phyloP scores from a whole-genome alignment of 2,329 filamentous ascomycete genomes.

The Teratosphaeria destructans region DNA sequence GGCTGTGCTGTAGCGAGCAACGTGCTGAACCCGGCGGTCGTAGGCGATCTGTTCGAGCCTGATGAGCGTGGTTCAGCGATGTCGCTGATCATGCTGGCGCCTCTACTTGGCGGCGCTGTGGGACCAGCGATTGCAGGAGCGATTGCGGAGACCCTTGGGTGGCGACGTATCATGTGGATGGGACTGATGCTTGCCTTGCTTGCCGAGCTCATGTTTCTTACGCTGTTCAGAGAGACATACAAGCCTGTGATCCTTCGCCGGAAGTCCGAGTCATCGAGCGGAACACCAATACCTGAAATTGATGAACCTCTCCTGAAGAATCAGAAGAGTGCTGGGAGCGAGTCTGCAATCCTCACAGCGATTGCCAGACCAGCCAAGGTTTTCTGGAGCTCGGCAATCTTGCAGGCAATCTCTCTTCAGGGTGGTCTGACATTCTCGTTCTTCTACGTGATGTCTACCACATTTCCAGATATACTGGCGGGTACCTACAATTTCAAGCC shows the following conservation, averaged over 20 bases:
- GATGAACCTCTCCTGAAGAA: constrained; percentile 1
- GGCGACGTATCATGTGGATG: constrained; percentile 45
- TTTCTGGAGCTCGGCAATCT: constrained; percentile 40
- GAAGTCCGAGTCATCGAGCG: constrained; percentile 12
- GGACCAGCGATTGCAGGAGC: constrained; percentile 47
- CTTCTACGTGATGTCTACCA: constrained; percentile 37
- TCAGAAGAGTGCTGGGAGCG: not conserved
- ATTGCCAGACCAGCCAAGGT: constrained; percentile 34
- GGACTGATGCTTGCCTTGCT: constrained; percentile 37
- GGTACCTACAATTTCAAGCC: constrained; percentile 37
- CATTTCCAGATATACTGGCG: constrained; percentile 33
- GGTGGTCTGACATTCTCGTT: constrained; percentile 33
- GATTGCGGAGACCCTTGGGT: constrained; percentile 45
- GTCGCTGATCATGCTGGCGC: constrained; percentile 47
- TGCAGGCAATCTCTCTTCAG: constrained; percentile 42
- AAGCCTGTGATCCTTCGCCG: constrained; percentile 43
- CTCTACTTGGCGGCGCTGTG: constrained; percentile 47
- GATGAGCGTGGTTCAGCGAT: constrained; percentile 50
- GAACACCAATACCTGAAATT: constrained; percentile 11
- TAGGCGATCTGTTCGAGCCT: constrained; percentile 51
- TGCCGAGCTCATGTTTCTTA: constrained; percentile 42
- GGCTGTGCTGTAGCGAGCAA: constrained; percentile 37
- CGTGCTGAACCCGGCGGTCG: constrained; percentile 52
- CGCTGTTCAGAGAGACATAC: constrained; percentile 51
- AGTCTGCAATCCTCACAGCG: constrained; percentile 22